phyloP scores from a whole-genome alignment of 192 early-diverging fungal genomes.

The Obelidium mucronatum region DNA sequence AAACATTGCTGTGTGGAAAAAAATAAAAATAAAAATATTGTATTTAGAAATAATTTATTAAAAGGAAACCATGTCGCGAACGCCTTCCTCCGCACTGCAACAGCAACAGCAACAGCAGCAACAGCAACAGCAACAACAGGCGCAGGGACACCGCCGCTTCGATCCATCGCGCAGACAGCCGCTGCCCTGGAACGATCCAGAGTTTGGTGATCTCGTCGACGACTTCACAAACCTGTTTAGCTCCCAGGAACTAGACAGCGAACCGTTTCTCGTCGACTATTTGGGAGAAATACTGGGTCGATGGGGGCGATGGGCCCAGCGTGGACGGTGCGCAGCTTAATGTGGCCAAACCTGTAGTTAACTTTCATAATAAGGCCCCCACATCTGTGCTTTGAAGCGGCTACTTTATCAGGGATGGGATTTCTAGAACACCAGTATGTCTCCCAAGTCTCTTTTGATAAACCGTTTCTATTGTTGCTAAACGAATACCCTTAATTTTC shows the following conservation, averaged over 20 bases:
- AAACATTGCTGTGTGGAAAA: neutral
- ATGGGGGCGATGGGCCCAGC: constrained; percentile 45
- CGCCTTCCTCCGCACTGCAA: too few relatives aligned
- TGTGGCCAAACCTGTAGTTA: too few relatives aligned
- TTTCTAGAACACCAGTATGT: constrained; percentile 35
- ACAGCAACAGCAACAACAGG: neutral
- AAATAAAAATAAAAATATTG: neutral
- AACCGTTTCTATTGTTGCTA: too few relatives aligned
- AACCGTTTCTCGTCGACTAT: constrained; percentile 42
- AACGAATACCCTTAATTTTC: too few relatives aligned
- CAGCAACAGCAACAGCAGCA: neutral
- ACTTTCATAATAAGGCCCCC: constrained; percentile 31
- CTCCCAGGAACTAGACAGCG: constrained; percentile 27
- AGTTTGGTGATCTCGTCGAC: constrained; percentile 30
- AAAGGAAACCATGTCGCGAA: too few relatives aligned
- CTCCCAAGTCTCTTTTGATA: neutral
- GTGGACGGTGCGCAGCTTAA: constrained; percentile 28
- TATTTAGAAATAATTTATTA: too few relatives aligned
- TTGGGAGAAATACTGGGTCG: constrained; percentile 39
- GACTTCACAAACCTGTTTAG: constrained; percentile 38
- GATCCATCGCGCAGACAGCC: constrained; percentile 19
- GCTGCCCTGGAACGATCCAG: constrained; percentile 19
- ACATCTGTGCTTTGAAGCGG: constrained; percentile 50
- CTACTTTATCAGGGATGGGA: constrained; percentile 36
- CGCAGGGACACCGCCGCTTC: constrained; percentile 1